These are phyloP conservation scores for Tricholoma terreum DNA, from an alignment of 768 basidiomycete species.

Conservation along the genomic window DNA sequence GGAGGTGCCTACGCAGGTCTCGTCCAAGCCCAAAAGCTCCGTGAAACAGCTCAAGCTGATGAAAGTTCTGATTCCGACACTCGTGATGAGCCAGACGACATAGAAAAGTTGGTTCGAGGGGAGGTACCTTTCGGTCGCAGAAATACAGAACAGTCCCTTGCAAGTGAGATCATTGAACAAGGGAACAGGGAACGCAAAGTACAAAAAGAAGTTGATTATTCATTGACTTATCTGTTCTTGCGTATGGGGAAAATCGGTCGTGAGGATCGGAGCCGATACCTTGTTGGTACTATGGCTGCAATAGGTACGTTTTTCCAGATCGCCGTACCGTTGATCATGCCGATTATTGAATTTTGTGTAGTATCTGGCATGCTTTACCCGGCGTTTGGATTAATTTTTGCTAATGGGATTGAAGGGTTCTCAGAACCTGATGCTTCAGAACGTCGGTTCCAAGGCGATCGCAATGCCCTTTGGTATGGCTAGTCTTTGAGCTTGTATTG, in stretches of 20 bases:
- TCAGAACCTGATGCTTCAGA: slow-evolving; percentile 33
- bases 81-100: neutral
- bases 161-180: slow-evolving; percentile 63
- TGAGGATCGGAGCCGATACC: slow-evolving; percentile 56
- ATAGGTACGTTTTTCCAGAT: slow-evolving; percentile 30
- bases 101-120: slow-evolving; percentile 53
- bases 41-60: slow-evolving; percentile 35
- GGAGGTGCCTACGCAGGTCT: slow-evolving; percentile 72
- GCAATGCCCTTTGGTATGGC: slow-evolving; percentile 64
- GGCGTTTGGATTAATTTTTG: slow-evolving; percentile 68
- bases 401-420: slow-evolving; percentile 59
- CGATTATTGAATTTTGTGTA: slow-evolving; percentile 53
- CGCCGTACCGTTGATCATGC: slow-evolving; percentile 19
- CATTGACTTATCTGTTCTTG: slow-evolving; percentile 58
- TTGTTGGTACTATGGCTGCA: slow-evolving; percentile 54
- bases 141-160: slow-evolving; percentile 61
- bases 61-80: too few species aligned
- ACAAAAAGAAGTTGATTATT: slow-evolving; percentile 33
- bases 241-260: slow-evolving; percentile 67
- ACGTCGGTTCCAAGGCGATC: slow-evolving; percentile 58
- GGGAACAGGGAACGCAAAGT: slow-evolving; percentile 29
- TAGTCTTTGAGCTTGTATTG: neutral
- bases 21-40: slow-evolving; percentile 75
- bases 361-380: slow-evolving; percentile 70
- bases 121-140: slow-evolving; percentile 61